Base-by-base conservation (phyloP, 164 flowering plant genomes). In the Santalum album region DNA sequence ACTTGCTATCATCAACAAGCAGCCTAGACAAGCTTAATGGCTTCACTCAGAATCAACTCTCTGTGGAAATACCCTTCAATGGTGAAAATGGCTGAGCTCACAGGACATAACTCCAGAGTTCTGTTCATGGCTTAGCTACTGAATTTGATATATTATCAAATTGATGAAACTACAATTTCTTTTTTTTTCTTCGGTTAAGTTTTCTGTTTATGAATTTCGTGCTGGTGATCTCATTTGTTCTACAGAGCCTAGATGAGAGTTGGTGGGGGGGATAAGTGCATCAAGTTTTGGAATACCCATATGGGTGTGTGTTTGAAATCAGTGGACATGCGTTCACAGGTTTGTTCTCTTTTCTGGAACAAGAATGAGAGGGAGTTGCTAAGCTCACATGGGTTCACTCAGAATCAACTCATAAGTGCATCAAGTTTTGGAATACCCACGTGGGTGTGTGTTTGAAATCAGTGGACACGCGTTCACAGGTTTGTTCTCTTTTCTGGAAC, bases 361-460 rank as follows among this genome's bases (percentile, higher is more conserved):
- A 82, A 73, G 61, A 73, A 68, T 46, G 87, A 79, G 62, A 53
- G 82, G 12, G 84, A 82, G 60, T 64, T 82, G 59, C 70, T 79
- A 20, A 82, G 87, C 64, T 79, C 84, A 53, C 82, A 77, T 53
- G 84, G 87, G 24, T 79, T 77, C 51, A 68, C 78, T 34, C 68
- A 77, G 60, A 82, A 78, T 66, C 87, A 82, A 63, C 72, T 79
- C 27, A 77, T n/a, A n/a, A n/a, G n/a, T n/a, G 84, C 65, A 82
- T 82, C 6, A 81, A 77, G 25, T 81, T 81, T 54, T 81, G 84
- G 87, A 81, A 81, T 56, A 73, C 81, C 34, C 84, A 79, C 62
- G 75, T 84, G 1, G 87, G 84, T 2, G 73, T 78, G 0, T 75
- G 87, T 60, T 68, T 81, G 75, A 81, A 77, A 61, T 76, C 87